Conservation (phyloP, 768 basidiomycete genomes). For the Dentipellis fragilis region DNA sequence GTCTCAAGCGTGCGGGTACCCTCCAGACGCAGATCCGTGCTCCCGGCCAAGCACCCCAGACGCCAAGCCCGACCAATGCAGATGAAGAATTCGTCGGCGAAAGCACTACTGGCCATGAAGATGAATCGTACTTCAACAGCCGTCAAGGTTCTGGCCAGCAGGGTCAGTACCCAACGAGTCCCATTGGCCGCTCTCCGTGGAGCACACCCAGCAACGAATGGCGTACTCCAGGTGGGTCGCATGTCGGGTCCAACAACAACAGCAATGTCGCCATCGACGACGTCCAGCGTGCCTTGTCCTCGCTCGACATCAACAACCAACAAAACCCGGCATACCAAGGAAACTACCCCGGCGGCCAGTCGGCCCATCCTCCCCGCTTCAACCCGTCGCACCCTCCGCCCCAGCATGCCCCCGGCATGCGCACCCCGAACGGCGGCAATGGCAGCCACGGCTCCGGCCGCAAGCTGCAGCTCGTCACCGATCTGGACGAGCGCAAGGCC, state of each 20-base stretch:
- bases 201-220: conserved; percentile 47
- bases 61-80: conserved; percentile 38
- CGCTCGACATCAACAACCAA: conserved; percentile 45
- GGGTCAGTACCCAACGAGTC: conserved; percentile 36
- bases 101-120: conserved; percentile 44
- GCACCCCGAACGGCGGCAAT: conserved; percentile 28
- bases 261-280: conserved; percentile 51
- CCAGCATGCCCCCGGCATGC: conserved; percentile 33
- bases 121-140: conserved; percentile 40
- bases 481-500: conserved; percentile 58
- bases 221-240: conserved; percentile 32
- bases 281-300: conserved; percentile 62
- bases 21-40: conserved; percentile 42
- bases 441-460: conserved; percentile 27
- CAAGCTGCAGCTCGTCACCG: conserved; percentile 50
- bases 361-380: conserved; percentile 61
- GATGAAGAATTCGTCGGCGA: conserved; percentile 49
- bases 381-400: conserved; percentile 38
- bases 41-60: conserved; percentile 24
- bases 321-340: conserved; percentile 21
- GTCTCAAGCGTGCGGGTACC: conserved; percentile 70
- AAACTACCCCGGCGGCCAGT: conserved; percentile 33
- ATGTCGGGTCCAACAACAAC: conserved; percentile 15
- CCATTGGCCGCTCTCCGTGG: conserved; percentile 64
- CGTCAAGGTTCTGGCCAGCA: conserved; percentile 21